Evolutionary conservation across 192 early-diverging fungal genomes (phyloP).

Genomic region (Spinellus fusiger): DNA sequence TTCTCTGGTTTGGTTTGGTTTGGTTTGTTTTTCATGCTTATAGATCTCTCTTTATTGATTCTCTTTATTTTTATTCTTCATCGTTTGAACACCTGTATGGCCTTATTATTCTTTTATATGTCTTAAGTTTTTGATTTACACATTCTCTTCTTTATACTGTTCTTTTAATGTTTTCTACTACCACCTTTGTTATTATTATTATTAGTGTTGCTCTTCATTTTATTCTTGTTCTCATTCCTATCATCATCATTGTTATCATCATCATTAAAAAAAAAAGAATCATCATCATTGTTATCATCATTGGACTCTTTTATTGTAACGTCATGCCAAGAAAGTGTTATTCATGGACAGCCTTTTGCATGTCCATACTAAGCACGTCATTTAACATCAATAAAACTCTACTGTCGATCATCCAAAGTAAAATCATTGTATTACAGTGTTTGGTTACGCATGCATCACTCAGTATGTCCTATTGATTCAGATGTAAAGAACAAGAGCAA

Average conservation of each 20-base stretch:
- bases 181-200: too few species aligned
- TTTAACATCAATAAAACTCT: neutral
- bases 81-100: neutral
- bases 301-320: too few species aligned
- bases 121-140: neutral
- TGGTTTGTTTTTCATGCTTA: slow-evolving; percentile 1
- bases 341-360: too few species aligned
- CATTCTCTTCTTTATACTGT: neutral
- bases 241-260: neutral
- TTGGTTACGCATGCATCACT: too few species aligned
- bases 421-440: too few species aligned
- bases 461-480: too few species aligned
- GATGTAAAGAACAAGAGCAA: too few species aligned
- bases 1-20: neutral
- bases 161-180: too few species aligned
- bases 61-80: neutral
- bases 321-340: too few species aligned
- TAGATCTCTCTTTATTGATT: neutral
- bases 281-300: neutral
- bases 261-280: neutral
- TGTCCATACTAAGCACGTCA: neutral
- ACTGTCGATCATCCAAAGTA: too few species aligned
- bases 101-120: neutral
- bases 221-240: neutral
- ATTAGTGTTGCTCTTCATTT: too few species aligned